Conservation (phyloP, 495 filamentous ascomycete genomes). For the Hyaloscypha hepaticicola region DNA sequence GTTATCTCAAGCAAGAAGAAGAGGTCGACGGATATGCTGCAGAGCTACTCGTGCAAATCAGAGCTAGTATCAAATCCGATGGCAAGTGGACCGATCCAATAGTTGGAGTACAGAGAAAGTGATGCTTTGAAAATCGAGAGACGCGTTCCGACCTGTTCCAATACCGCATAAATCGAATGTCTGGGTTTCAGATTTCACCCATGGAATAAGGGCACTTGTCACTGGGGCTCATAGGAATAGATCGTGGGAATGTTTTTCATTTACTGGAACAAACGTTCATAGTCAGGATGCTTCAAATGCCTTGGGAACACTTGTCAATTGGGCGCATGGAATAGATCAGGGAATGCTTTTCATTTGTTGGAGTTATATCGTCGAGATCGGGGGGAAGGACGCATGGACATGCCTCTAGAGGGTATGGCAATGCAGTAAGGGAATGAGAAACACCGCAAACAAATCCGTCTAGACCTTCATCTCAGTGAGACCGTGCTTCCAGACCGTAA, state of each 20-base stretch:
- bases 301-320: neutral
- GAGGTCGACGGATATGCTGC: neutral
- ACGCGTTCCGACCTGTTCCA: too few relatives aligned
- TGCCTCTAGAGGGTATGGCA: slow-evolving; percentile 13
- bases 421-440: slow-evolving; percentile 14
- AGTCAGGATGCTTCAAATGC: neutral
- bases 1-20: neutral
- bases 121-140: neutral
- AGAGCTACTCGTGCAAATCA: neutral
- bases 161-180: neutral
- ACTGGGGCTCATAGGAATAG: neutral
- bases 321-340: neutral
- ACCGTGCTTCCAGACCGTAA: slow-evolving; percentile 95
- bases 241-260: neutral
- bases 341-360: slow-evolving; percentile 3
- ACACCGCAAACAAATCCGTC: slow-evolving; percentile 4
- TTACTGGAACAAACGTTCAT: too few relatives aligned
- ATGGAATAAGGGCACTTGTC: neutral
- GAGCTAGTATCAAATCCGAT: neutral
- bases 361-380: slow-evolving; percentile 18
- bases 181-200: neutral
- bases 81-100: neutral
- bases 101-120: neutral
- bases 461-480: slow-evolving; percentile 91
- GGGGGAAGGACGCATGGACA: neutral